Conservation (phyloP, 331 rosid species). For the Acacia concinna region DNA sequence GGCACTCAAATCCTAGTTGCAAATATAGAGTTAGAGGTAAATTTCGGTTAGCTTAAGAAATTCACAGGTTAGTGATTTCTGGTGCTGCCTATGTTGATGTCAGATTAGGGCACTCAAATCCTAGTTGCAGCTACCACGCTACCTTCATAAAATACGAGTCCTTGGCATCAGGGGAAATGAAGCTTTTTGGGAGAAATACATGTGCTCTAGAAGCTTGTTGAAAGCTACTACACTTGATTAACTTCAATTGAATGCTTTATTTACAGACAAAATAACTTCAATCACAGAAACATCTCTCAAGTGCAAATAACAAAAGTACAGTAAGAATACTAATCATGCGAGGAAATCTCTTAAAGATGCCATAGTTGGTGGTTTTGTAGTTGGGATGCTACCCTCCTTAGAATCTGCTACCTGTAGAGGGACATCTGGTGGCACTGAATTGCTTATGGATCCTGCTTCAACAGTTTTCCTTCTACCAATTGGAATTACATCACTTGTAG, state of each 20-base stretch:
- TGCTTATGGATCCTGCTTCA: neutral
- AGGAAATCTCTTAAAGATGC: neutral
- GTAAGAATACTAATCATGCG: slow-evolving; percentile 18
- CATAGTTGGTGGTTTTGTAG: neutral
- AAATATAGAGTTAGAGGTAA: too few relatives aligned
- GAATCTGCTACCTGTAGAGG: neutral
- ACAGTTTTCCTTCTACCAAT: neutral
- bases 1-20: too few relatives aligned
- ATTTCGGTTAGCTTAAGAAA: neutral
- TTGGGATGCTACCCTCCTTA: neutral
- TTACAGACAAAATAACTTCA: neutral
- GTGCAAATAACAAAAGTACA: neutral
- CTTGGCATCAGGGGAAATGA: neutral
- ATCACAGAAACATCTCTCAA: neutral
- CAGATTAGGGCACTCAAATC: neutral
- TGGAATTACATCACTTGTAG: neutral
- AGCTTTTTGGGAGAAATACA: slow-evolving; percentile 29
- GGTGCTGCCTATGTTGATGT: neutral
- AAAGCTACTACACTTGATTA: slow-evolving; percentile 34
- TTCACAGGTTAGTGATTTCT: neutral
- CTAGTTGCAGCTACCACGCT: neutral
- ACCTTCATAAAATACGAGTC: neutral
- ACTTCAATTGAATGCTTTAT: neutral
- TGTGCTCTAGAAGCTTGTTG: slow-evolving; percentile 22
- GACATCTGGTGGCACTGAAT: neutral